A percentile compares a stretch with the other conserved stretches of the same genome.
Conservation (phyloP, 1,139 yeast genomes). For the Geotrichum klebahnii region DNA sequence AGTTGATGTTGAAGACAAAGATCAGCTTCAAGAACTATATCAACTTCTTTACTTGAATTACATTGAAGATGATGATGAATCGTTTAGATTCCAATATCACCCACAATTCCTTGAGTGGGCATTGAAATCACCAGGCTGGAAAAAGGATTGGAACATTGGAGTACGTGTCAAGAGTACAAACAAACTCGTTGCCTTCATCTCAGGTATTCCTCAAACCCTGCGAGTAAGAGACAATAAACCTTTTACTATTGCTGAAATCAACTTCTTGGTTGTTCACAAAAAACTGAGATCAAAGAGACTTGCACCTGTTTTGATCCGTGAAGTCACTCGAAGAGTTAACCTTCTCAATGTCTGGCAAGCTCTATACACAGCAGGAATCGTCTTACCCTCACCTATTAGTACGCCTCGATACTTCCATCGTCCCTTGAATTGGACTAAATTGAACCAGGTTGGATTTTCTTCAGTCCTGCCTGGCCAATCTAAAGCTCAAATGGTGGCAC, state of each 20-base stretch:
- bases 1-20: slow-evolving; percentile 58
- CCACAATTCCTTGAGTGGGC: slow-evolving; percentile 89
- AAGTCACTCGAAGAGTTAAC: slow-evolving; percentile 90
- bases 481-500: slow-evolving; percentile 75
- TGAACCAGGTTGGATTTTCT: slow-evolving; percentile 81
- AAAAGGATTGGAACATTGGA: slow-evolving; percentile 85
- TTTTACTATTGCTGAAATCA: slow-evolving; percentile 78
- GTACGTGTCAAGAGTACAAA: slow-evolving; percentile 76
- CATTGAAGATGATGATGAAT: slow-evolving; percentile 90
- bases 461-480: slow-evolving; percentile 75
- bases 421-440: slow-evolving; percentile 86
- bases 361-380: slow-evolving; percentile 85
- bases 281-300: slow-evolving; percentile 87
- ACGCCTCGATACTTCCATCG: slow-evolving; percentile 91
- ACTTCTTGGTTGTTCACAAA: slow-evolving; percentile 90
- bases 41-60: slow-evolving; percentile 79
- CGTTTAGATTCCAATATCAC: slow-evolving; percentile 86
- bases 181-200: slow-evolving; percentile 83
- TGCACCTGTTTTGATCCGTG: slow-evolving; percentile 90
- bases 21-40: slow-evolving; percentile 69
- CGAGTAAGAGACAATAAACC: slow-evolving; percentile 52
- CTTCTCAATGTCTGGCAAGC: slow-evolving; percentile 90
- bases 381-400: slow-evolving; percentile 88
- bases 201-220: slow-evolving; percentile 79
- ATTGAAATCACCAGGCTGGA: slow-evolving; percentile 90